Evolutionary conservation across 768 basidiomycete genomes (phyloP).

Genomic region (Collybiopsis confluens): DNA sequence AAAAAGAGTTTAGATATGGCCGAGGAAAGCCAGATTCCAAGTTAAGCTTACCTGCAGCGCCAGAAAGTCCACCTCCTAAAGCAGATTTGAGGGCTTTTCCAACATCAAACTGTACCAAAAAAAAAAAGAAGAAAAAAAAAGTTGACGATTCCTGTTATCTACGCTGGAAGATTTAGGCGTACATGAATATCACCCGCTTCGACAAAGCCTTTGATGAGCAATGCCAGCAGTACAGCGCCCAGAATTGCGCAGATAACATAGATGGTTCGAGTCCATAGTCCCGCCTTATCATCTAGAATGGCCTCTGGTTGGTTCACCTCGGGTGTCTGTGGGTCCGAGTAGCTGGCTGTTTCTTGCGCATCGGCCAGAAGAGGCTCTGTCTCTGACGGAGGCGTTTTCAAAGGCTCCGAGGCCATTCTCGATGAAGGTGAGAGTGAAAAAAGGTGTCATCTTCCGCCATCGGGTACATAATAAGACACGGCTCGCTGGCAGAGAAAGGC

Average conservation of each 20-base stretch:
- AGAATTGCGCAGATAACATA: neutral
- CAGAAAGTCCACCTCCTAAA: conserved; percentile 86
- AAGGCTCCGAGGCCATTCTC: conserved; percentile 2
- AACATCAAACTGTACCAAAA: conserved; percentile 66
- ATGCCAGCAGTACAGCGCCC: conserved; percentile 1
- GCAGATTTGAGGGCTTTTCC: conserved; percentile 74
- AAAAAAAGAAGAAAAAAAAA: neutral
- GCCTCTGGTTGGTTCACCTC: conserved; percentile 7
- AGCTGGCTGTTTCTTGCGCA: neutral
- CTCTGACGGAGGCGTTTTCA: conserved; percentile 2
- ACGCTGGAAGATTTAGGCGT: too few relatives aligned
- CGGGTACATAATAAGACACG: too few relatives aligned
- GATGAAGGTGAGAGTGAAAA: neutral
- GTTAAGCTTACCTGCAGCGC: conserved; percentile 61
- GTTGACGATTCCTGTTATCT: too few relatives aligned
- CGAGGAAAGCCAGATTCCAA: neutral
- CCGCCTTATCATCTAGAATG: neutral
- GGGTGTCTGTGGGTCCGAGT: conserved; percentile 1
- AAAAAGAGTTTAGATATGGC: neutral
- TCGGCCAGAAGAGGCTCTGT: conserved; percentile 7
- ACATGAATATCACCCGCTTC: conserved; percentile 68
- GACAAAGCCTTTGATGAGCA: conserved; percentile 69
- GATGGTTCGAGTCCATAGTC: conserved; percentile 1
- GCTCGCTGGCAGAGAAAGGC: too few relatives aligned
- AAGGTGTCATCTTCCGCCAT: too few relatives aligned